phyloP scores from a whole-genome alignment of 1,284 basidiomycete species.

The Ceratobasidium theobromae region DNA sequence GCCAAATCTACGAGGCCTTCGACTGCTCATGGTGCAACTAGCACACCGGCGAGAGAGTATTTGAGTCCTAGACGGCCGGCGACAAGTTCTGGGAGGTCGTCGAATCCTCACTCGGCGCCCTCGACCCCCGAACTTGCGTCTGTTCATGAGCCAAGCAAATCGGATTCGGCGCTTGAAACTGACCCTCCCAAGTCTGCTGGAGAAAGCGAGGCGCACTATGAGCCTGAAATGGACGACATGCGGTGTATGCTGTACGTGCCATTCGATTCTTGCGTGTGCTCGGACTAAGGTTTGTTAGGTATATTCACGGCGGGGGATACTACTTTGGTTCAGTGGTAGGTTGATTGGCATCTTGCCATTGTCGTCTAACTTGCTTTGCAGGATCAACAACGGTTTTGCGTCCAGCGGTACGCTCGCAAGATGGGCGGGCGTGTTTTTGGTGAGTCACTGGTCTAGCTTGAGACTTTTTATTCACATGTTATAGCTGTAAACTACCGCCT shows the following conservation, averaged over 20 bases:
- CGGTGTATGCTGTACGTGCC: conserved; percentile 59
- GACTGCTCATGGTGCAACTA: conserved; percentile 31
- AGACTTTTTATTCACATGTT: conserved; percentile 38
- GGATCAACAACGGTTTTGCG: conserved; percentile 60
- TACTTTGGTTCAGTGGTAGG: conserved; percentile 68
- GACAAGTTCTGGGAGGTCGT: conserved; percentile 7
- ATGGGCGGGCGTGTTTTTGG: conserved; percentile 85
- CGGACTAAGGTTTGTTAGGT: conserved; percentile 4
- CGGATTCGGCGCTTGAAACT: background rate
- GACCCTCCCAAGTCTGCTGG: conserved; percentile 26
- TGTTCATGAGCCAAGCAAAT: background rate
- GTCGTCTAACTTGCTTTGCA: conserved; percentile 34
- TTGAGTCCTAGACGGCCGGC: too few species aligned
- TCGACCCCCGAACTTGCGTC: background rate
- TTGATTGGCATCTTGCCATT: background rate
- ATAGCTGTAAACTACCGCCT: conserved; percentile 86
- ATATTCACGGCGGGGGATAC: conserved; percentile 60
- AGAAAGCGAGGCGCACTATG: conserved; percentile 37
- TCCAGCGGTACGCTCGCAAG: conserved; percentile 86
- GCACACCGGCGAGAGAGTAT: too few species aligned
- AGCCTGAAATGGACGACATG: conserved; percentile 78
- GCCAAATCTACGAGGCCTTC: conserved; percentile 5
- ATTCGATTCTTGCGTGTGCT: conserved; percentile 50
- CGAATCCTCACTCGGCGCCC: background rate
- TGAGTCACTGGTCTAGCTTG: conserved; percentile 50